These are phyloP conservation scores for Podila epigama DNA, from an alignment of 192 early-diverging fungal species.

Conservation along the genomic window DNA sequence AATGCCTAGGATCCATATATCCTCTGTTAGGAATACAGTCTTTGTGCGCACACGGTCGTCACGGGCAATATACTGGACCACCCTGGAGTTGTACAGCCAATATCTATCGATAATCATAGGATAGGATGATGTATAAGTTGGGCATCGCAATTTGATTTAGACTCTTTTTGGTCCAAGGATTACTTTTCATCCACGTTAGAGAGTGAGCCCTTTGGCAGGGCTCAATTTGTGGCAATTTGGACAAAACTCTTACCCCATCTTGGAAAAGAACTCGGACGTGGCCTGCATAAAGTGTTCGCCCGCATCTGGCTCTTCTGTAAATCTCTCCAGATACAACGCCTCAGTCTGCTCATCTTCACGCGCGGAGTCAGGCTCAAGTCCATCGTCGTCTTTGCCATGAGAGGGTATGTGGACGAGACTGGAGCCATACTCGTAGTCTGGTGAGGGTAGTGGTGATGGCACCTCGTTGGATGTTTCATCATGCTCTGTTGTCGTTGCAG, in stretches of 20 bases:
- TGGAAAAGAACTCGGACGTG: constrained; percentile 49
- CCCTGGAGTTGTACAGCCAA: constrained; percentile 50
- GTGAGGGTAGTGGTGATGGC: not conserved
- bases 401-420: not conserved
- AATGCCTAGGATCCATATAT: constrained; percentile 53
- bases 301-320: constrained; percentile 35
- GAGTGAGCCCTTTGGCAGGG: not conserved
- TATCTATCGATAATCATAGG: constrained; percentile 21
- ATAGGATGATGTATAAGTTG: no score
- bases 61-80: constrained; percentile 48
- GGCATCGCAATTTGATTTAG: no score
- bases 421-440: not conserved
- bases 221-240: no score
- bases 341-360: constrained; percentile 8
- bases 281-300: constrained; percentile 48
- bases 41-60: constrained; percentile 48
- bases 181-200: not conserved
- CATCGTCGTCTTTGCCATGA: not conserved
- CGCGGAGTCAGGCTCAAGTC: constrained; percentile 14
- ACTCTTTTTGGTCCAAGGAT: not conserved
- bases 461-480: not conserved
- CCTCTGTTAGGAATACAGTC: constrained; percentile 28
- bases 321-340: constrained; percentile 1
- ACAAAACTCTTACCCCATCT: constrained; percentile 38
- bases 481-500: not conserved